These are phyloP conservation scores for Drechslerella dactyloides DNA, from an alignment of 2,329 filamentous ascomycete genomes.

Conservation along the genomic window DNA sequence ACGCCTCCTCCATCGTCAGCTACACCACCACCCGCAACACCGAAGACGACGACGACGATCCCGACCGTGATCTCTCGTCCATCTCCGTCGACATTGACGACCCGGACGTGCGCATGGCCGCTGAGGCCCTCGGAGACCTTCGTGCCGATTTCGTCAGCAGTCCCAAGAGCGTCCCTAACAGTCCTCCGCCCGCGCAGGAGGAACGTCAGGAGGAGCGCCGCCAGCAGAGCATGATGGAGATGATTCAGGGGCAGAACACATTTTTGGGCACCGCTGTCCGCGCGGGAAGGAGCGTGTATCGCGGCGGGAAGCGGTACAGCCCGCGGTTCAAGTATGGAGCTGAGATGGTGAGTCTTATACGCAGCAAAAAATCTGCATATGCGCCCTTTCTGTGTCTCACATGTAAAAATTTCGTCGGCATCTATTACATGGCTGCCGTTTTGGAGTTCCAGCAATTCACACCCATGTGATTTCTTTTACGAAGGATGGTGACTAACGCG, in stretches of 20 bases:
- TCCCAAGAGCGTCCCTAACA: constrained; percentile 52
- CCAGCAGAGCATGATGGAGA: constrained; percentile 62
- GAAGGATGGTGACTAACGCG: constrained; percentile 1
- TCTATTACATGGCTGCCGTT: neutral
- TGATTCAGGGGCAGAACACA: constrained; percentile 69
- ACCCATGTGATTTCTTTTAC: no score
- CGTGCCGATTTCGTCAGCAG: constrained; percentile 59
- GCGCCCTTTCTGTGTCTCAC: constrained; percentile 1
- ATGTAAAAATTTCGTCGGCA: neutral
- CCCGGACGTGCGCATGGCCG: constrained; percentile 72
- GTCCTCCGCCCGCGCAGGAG: constrained; percentile 54
- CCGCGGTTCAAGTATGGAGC: constrained; percentile 87
- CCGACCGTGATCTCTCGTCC: constrained; percentile 5
- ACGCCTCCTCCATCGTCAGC: constrained; percentile 39
- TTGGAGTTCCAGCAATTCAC: no score
- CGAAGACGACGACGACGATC: constrained; percentile 38
- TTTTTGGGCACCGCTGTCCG: constrained; percentile 53
- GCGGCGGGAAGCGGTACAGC: constrained; percentile 65
- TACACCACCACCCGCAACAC: constrained; percentile 49
- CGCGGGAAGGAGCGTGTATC: constrained; percentile 44
- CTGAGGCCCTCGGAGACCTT: constrained; percentile 76
- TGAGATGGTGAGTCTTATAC: constrained; percentile 42
- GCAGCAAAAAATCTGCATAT: neutral
- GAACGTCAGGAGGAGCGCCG: constrained; percentile 58
- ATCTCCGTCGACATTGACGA: constrained; percentile 63